Percentiles rank a stretch among this genome's conserved stretches.
phyloP scores from a whole-genome alignment of 176 grass and related monocot species.

The Rhynchospora tenuis region DNA sequence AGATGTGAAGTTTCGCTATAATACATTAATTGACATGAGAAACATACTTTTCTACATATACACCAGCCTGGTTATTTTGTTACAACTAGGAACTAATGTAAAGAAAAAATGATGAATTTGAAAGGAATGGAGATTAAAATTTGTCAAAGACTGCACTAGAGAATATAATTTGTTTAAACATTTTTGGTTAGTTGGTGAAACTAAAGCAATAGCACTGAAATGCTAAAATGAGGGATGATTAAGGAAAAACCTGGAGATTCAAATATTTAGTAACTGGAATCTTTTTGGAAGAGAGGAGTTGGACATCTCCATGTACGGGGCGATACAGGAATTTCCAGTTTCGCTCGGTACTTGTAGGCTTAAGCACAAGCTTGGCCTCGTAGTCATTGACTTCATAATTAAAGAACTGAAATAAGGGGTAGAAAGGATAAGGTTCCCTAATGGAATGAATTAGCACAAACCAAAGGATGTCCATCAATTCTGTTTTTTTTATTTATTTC shows the following conservation, averaged over 20 bases:
- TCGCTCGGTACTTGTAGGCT: conserved; percentile 55
- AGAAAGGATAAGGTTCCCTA: neutral
- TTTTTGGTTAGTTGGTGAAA: neutral
- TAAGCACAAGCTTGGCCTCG: conserved; percentile 79
- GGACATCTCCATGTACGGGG: conserved; percentile 68
- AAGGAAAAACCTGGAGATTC: conserved; percentile 64
- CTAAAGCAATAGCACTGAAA: neutral
- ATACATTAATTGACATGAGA: neutral
- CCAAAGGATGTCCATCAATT: neutral
- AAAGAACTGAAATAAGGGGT: conserved; percentile 61
- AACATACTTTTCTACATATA: neutral
- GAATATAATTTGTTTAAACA: too few species aligned
- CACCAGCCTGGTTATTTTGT: neutral
- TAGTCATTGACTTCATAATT: conserved; percentile 77
- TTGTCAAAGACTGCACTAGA: too few species aligned
- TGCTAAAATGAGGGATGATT: neutral
- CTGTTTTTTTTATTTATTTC: too few species aligned
- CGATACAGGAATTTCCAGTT: conserved; percentile 79
- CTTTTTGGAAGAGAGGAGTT: conserved; percentile 90
- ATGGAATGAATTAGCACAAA: neutral
- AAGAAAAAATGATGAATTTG: neutral
- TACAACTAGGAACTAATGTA: neutral
- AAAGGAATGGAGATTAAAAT: neutral
- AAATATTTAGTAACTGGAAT: conserved; percentile 86
- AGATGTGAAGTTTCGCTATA: neutral